Evolutionary conservation across 345 rosid species (phyloP).

Genomic region (Pistacia vera): DNA sequence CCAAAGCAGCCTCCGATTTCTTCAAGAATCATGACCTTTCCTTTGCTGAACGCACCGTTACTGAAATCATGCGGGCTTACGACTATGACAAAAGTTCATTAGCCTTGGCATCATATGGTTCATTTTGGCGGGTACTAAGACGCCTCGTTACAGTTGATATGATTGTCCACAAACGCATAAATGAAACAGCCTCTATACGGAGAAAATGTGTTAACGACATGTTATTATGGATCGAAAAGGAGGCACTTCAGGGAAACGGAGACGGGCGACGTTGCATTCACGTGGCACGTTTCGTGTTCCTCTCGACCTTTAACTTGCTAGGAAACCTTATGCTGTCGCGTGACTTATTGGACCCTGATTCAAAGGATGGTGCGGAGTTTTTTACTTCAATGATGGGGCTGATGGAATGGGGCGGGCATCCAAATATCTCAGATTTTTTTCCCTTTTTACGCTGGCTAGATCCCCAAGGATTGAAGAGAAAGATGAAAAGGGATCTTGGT

Average conservation of each 20-base stretch:
- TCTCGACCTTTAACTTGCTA: conserved; percentile 44
- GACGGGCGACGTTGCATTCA: conserved; percentile 25
- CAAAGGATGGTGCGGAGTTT: conserved; percentile 34
- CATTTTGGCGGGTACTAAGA: conserved; percentile 52
- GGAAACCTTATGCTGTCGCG: conserved; percentile 64
- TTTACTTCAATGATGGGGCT: conserved; percentile 32
- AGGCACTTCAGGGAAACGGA: conserved; percentile 1
- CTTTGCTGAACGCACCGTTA: conserved; percentile 53
- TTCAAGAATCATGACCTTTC: conserved; percentile 62
- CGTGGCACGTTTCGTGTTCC: conserved; percentile 44
- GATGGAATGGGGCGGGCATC: conserved; percentile 41
- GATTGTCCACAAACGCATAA: conserved; percentile 44
- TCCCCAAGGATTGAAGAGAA: conserved; percentile 53
- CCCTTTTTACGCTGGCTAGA: conserved; percentile 53
- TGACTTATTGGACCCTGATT: conserved; percentile 45
- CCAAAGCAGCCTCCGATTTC: conserved; percentile 45
- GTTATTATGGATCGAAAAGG: conserved; percentile 51
- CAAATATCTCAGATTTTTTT: conserved; percentile 43
- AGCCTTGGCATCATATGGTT: conserved; percentile 55
- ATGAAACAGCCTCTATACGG: conserved; percentile 36
- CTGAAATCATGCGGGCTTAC: conserved; percentile 42
- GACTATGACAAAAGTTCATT: conserved; percentile 45
- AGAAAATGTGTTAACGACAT: conserved; percentile 47
- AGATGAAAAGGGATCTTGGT: conserved; percentile 50
- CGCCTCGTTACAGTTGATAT: conserved; percentile 53